A percentile compares a stretch with the other conserved stretches of the same genome.
Evolutionary conservation across 2,329 filamentous ascomycete species (phyloP).

Genomic region (Chaetomiaceae sp.): DNA sequence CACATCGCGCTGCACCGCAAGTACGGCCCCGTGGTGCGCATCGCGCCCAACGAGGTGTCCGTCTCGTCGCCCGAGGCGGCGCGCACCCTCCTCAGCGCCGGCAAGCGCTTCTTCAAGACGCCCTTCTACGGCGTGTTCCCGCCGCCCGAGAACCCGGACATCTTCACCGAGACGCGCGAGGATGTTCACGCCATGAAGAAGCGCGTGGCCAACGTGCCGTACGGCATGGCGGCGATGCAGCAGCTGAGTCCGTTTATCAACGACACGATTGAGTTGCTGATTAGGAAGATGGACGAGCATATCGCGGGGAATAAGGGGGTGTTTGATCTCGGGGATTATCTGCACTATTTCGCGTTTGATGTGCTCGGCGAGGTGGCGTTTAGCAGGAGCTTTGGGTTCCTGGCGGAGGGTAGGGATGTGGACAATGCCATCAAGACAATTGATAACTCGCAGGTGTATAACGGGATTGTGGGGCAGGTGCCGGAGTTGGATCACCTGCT

Average conservation of each 20-base stretch:
- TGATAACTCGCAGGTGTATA: slow-evolving; percentile 49
- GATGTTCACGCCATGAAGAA: slow-evolving; percentile 53
- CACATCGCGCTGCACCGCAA: slow-evolving; percentile 42
- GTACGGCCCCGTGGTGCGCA: slow-evolving; percentile 47
- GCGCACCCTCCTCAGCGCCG: slow-evolving; percentile 43
- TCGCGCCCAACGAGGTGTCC: slow-evolving; percentile 46
- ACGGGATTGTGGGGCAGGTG: slow-evolving; percentile 49
- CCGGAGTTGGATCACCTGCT: slow-evolving; percentile 46
- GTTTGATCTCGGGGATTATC: slow-evolving; percentile 46
- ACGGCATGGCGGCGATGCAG: slow-evolving; percentile 51
- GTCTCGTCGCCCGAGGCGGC: slow-evolving; percentile 44
- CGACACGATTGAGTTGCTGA: slow-evolving; percentile 46
- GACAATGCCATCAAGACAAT: slow-evolving; percentile 49
- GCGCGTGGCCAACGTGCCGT: slow-evolving; percentile 47
- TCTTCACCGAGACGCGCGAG: slow-evolving; percentile 53
- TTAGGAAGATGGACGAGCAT: slow-evolving; percentile 40
- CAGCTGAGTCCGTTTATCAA: slow-evolving; percentile 49
- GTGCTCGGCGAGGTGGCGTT: slow-evolving; percentile 51
- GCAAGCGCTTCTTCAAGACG: slow-evolving; percentile 51
- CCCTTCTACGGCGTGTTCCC: slow-evolving; percentile 52
- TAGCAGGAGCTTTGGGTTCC: slow-evolving; percentile 48
- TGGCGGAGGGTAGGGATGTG: slow-evolving; percentile 46
- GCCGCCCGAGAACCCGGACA: slow-evolving; percentile 53
- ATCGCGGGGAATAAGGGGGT: slow-evolving; percentile 26
- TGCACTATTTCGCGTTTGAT: slow-evolving; percentile 44